These are phyloP conservation scores for Oryza coarctata DNA, from an alignment of 176 grass and related monocot species.

Conservation along the genomic window DNA sequence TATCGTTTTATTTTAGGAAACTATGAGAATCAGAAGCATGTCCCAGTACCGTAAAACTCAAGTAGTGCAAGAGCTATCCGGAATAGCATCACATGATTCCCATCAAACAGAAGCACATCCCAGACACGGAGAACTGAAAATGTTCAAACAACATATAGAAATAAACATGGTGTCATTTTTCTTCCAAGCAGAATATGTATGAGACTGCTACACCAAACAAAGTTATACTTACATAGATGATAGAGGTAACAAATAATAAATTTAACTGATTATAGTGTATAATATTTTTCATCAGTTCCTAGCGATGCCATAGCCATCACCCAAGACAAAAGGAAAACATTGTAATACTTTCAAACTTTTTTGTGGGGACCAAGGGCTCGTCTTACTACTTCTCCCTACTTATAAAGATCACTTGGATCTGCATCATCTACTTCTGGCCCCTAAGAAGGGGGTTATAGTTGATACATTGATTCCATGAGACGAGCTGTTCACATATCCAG, in stretches of 20 bases:
- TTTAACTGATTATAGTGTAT: conserved; percentile 6
- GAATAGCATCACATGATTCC: conserved; percentile 92
- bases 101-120: conserved; percentile 93
- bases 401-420: conserved; percentile 13
- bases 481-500: neutral
- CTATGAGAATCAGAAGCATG: conserved; percentile 14
- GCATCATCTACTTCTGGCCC: neutral
- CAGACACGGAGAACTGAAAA: conserved; percentile 95
- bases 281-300: conserved; percentile 4
- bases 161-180: conserved; percentile 8
- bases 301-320: neutral
- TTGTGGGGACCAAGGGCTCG: neutral
- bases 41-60: conserved; percentile 87
- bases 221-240: neutral
- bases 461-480: conserved; percentile 19
- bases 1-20: conserved; percentile 22
- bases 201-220: conserved; percentile 9
- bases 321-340: conserved; percentile 17
- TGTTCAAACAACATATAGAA: conserved; percentile 33
- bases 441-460: neutral
- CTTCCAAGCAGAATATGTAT: conserved; percentile 10
- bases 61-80: conserved; percentile 79
- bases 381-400: conserved; percentile 11
- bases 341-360: conserved; percentile 12
- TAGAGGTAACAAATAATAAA: conserved; percentile 19